Conservation (phyloP, 352 stramenopile genomes). For the Pseudoperonospora humuli region DNA sequence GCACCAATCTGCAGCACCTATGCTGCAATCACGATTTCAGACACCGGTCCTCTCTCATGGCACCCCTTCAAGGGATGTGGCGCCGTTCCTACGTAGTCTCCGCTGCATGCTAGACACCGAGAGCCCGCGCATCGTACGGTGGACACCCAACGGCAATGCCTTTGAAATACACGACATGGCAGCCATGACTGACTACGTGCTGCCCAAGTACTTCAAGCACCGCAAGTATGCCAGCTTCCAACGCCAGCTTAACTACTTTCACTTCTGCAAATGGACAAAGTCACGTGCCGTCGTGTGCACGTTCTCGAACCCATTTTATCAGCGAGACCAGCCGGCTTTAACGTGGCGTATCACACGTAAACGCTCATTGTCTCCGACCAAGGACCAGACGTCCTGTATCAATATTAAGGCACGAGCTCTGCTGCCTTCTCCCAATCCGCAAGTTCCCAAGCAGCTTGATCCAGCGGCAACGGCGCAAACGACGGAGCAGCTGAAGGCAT, state of each 20-base stretch:
- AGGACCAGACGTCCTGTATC: neutral
- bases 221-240: constrained; percentile 86
- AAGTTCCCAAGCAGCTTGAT: constrained; percentile 12
- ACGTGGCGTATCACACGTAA: constrained; percentile 64
- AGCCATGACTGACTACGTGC: constrained; percentile 66
- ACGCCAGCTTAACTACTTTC: constrained; percentile 89
- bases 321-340: constrained; percentile 48
- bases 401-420: neutral
- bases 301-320: constrained; percentile 67
- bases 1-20: no score
- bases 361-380: constrained; percentile 17
- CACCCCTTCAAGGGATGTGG: constrained; percentile 38
- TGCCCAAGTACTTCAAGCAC: constrained; percentile 90
- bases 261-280: constrained; percentile 83
- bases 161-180: constrained; percentile 72
- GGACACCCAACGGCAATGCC: constrained; percentile 42
- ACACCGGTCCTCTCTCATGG: constrained; percentile 13
- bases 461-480: constrained; percentile 8
- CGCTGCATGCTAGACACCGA: constrained; percentile 53
- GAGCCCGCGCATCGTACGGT: constrained; percentile 41
- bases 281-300: constrained; percentile 63
- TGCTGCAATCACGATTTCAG: constrained; percentile 1
- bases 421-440: constrained; percentile 2
- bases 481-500: neutral
- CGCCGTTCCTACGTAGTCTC: constrained; percentile 52